A percentile compares a stretch with the other conserved stretches of the same genome.
Evolutionary conservation across 495 filamentous ascomycete genomes (phyloP).

Genomic region (Penicillium waksmanii): DNA sequence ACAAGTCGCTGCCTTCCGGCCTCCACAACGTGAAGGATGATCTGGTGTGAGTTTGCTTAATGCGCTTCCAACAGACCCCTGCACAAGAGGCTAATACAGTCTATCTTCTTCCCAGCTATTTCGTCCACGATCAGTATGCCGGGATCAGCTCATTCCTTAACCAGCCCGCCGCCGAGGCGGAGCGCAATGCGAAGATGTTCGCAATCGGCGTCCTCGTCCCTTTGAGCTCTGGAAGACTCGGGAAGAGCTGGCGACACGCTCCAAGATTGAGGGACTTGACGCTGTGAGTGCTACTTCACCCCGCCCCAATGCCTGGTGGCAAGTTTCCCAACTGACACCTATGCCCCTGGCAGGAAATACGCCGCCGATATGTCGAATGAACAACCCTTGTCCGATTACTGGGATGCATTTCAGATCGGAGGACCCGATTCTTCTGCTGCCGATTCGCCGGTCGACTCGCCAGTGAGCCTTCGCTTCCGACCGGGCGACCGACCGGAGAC

Average conservation of each 20-base stretch:
- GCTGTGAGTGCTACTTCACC: constrained; percentile 46
- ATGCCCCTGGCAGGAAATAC: constrained; percentile 33
- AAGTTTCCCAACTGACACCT: background rate
- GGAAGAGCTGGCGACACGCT: constrained; percentile 88
- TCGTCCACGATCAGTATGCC: constrained; percentile 81
- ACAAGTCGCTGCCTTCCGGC: constrained; percentile 91
- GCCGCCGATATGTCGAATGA: constrained; percentile 50
- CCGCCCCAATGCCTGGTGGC: background rate
- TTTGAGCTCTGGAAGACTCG: constrained; percentile 81
- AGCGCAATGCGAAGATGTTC: constrained; percentile 90
- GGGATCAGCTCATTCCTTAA: constrained; percentile 94
- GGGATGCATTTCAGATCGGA: constrained; percentile 65
- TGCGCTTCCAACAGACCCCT: background rate
- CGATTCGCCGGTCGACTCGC: constrained; percentile 56
- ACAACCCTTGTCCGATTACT: constrained; percentile 74
- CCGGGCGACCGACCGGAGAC: constrained; percentile 42
- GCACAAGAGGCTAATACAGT: constrained; percentile 5
- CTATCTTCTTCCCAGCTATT: constrained; percentile 61
- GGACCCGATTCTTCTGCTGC: constrained; percentile 44
- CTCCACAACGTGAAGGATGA: constrained; percentile 88
- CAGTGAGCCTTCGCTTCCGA: constrained; percentile 53
- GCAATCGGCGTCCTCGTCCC: constrained; percentile 88
- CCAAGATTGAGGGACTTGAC: constrained; percentile 75
- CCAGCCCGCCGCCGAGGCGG: constrained; percentile 70
- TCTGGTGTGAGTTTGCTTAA: constrained; percentile 62